A percentile compares a stretch with the other conserved stretches of the same genome.
phyloP scores from a whole-genome alignment of 2,329 filamentous ascomycete genomes.

The Talaromyces amestolkiae region DNA sequence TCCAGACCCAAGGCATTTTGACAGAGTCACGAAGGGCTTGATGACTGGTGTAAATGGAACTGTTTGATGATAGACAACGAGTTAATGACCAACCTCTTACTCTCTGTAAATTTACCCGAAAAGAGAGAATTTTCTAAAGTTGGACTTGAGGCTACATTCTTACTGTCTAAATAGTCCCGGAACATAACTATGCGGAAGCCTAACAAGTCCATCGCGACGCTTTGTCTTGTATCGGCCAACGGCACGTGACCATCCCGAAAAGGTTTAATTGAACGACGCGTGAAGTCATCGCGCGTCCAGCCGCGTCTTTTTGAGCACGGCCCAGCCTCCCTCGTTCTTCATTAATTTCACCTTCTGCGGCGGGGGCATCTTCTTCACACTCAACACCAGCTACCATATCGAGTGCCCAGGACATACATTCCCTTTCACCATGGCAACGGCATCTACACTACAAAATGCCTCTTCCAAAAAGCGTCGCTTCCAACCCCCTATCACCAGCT shows the following conservation, averaged over 20 bases:
- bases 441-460: conserved; percentile 6
- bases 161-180: no score
- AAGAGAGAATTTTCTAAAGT: no score
- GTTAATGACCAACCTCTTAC: no score
- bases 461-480: conserved; percentile 46
- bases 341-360: neutral
- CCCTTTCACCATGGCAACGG: neutral
- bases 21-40: neutral
- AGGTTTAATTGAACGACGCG: conserved; percentile 27
- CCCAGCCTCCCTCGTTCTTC: conserved; percentile 7
- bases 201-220: no score
- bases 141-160: no score
- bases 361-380: neutral
- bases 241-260: conserved; percentile 20
- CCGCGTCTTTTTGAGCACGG: conserved; percentile 23
- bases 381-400: neutral
- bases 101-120: no score
- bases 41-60: no score
- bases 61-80: no score
- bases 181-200: no score
- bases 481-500: conserved; percentile 44
- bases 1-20: no score
- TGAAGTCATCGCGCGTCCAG: conserved; percentile 23
- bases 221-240: neutral
- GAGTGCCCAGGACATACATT: neutral